phyloP scores from a whole-genome alignment of 2,329 filamentous ascomycete genomes.

The Trematosphaeria pertusa region DNA sequence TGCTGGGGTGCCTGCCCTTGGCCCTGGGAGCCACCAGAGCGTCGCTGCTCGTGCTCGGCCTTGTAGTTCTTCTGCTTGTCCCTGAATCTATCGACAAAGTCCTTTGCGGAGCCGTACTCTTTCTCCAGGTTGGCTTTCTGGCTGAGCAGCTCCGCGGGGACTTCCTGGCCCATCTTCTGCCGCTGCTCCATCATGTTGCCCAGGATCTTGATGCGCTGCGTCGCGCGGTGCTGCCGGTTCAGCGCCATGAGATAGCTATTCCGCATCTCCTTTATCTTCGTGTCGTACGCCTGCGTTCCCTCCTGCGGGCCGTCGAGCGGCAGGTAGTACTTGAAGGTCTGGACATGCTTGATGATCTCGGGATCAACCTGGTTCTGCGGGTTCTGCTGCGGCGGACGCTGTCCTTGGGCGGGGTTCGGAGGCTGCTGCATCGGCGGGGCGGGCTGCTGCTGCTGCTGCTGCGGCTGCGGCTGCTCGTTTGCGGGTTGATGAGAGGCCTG shows the following conservation, averaged over 20 bases:
- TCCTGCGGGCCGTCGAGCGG: conserved; percentile 33
- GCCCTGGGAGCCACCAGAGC: no score
- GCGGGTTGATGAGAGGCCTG: conserved; percentile 18
- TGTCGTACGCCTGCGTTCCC: conserved; percentile 46
- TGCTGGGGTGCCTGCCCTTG: conserved; percentile 35
- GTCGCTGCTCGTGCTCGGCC: conserved; percentile 39
- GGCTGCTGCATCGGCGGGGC: conserved; percentile 15
- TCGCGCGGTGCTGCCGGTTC: conserved; percentile 38
- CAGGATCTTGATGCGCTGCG: conserved; percentile 33
- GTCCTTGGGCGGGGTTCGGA: conserved; percentile 14
- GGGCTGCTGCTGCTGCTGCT: conserved; percentile 27
- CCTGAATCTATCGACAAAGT: conserved; percentile 45
- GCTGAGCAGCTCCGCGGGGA: conserved; percentile 36
- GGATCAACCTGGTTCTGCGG: conserved; percentile 29
- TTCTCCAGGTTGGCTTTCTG: conserved; percentile 39
- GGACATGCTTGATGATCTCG: conserved; percentile 47
- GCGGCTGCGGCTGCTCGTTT: conserved; percentile 18
- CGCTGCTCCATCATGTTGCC: conserved; percentile 38
- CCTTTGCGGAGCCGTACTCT: conserved; percentile 37
- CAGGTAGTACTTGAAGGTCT: conserved; percentile 42
- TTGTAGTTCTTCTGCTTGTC: conserved; percentile 44
- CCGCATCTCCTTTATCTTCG: conserved; percentile 45
- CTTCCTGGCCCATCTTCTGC: conserved; percentile 40
- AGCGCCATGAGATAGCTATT: conserved; percentile 45
- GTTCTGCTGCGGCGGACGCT: conserved; percentile 15